Percentiles rank a stretch among this genome's conserved stretches.
These are phyloP conservation scores for Boletus smithii DNA, from an alignment of 1,284 basidiomycete genomes.

Conservation along the genomic window DNA sequence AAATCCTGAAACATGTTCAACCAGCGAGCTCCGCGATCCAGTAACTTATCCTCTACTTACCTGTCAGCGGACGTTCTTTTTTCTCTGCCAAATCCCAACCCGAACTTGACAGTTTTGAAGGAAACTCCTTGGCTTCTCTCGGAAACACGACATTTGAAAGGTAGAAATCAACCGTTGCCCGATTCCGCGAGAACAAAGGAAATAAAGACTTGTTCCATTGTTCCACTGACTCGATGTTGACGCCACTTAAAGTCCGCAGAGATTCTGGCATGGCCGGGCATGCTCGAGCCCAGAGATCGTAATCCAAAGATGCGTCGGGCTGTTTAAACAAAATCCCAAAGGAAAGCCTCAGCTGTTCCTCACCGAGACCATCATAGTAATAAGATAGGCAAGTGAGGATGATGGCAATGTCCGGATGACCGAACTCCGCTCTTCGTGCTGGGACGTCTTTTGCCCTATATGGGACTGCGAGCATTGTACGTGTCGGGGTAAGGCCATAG, in stretches of 20 bases:
- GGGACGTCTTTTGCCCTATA: no score
- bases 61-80: slow-evolving; percentile 2
- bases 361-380: slow-evolving; percentile 46
- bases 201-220: slow-evolving; percentile 33
- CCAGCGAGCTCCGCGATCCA: background rate
- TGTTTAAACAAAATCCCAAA: slow-evolving; percentile 40
- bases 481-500: slow-evolving; percentile 42
- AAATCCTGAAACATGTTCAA: slow-evolving; percentile 8
- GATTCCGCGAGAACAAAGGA: slow-evolving; percentile 38
- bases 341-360: slow-evolving; percentile 35
- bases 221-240: slow-evolving; percentile 35
- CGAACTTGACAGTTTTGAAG: slow-evolving; percentile 42
- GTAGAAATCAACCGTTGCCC: slow-evolving; percentile 45
- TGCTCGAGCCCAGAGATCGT: slow-evolving; percentile 39
- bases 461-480: no score
- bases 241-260: no score
- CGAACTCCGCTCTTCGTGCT: no score
- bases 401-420: no score
- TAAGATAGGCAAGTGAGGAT: no score
- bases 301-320: slow-evolving; percentile 42
- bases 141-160: slow-evolving; percentile 30
- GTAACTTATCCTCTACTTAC: background rate
- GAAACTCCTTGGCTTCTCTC: slow-evolving; percentile 41
- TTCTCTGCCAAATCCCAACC: slow-evolving; percentile 48
- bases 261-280: slow-evolving; percentile 23